phyloP scores from a whole-genome alignment of 2,329 filamentous ascomycete species.

The Penicillium sclerotigenum region DNA sequence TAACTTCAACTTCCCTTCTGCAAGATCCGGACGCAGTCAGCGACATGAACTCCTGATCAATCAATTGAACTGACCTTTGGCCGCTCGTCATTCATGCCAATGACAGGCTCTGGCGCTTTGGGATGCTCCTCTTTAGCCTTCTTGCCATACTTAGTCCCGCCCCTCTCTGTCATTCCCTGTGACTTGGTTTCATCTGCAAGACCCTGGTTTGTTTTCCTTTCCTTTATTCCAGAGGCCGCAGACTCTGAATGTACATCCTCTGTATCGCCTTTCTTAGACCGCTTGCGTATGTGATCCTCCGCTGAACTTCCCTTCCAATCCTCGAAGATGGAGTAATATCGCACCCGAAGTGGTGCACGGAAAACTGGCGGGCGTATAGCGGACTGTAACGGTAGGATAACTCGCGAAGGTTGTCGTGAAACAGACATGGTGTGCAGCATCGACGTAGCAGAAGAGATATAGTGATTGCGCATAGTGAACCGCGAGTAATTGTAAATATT shows the following conservation, averaged over 20 bases:
- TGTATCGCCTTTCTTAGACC: slow-evolving; percentile 30
- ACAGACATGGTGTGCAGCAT: background rate
- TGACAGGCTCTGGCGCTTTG: slow-evolving; percentile 50
- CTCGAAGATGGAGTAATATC: slow-evolving; percentile 22
- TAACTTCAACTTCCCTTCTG: slow-evolving; percentile 28
- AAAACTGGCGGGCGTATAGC: slow-evolving; percentile 13
- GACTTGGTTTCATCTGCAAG: slow-evolving; percentile 39
- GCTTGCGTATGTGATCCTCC: slow-evolving; percentile 35
- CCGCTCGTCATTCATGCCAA: slow-evolving; percentile 55
- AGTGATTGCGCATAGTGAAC: background rate
- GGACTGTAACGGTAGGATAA: slow-evolving; percentile 17
- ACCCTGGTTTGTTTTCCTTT: slow-evolving; percentile 30
- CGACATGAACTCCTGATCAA: background rate
- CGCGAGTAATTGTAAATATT: background rate
- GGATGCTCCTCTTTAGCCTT: slow-evolving; percentile 50
- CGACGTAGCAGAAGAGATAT: background rate
- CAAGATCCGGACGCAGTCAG: slow-evolving; percentile 10
- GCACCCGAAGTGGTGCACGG: slow-evolving; percentile 2
- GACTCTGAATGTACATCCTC: slow-evolving; percentile 34
- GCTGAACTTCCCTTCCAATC: slow-evolving; percentile 35
- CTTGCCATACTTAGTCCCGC: slow-evolving; percentile 35
- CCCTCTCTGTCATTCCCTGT: slow-evolving; percentile 42
- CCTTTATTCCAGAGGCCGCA: slow-evolving; percentile 29
- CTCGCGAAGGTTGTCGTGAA: slow-evolving; percentile 14
- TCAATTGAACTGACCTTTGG: slow-evolving; percentile 37